Evolutionary conservation across 1,284 basidiomycete genomes (phyloP).

Genomic region (Rhodotorula sp.): DNA sequence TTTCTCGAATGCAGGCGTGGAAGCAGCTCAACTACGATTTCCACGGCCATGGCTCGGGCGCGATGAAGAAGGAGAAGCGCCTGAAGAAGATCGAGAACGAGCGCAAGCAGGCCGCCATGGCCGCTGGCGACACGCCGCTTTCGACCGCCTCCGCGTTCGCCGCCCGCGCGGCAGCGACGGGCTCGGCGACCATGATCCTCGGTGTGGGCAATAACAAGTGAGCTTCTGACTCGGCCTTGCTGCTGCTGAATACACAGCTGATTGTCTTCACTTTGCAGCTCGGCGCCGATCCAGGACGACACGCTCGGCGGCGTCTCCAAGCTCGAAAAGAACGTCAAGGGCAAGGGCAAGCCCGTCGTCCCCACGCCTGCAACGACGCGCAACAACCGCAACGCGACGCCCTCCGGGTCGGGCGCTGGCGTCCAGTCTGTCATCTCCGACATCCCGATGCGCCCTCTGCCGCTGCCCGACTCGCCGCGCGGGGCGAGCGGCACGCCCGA

Average conservation of each 20-base stretch:
- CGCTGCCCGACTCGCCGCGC: constrained; percentile 16
- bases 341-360: constrained; percentile 37
- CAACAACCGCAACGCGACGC: neutral
- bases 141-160: constrained; percentile 91
- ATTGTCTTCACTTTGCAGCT: constrained; percentile 3
- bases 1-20: constrained; percentile 64
- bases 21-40: constrained; percentile 92
- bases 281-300: constrained; percentile 37
- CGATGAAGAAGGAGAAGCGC: constrained; percentile 91
- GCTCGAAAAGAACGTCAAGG: constrained; percentile 26
- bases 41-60: constrained; percentile 90
- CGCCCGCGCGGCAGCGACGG: constrained; percentile 82
- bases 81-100: constrained; percentile 92
- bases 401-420: constrained; percentile 1
- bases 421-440: constrained; percentile 24
- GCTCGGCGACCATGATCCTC: constrained; percentile 89
- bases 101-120: constrained; percentile 85
- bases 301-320: constrained; percentile 19
- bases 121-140: constrained; percentile 84
- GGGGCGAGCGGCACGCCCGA: constrained; percentile 24
- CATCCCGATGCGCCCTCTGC: constrained; percentile 38
- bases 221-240: neutral
- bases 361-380: neutral
- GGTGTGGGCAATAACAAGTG: constrained; percentile 90
- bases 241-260: no score